phyloP scores from a whole-genome alignment of 2,329 filamentous ascomycete genomes.

The Trichoderma aggressivum region DNA sequence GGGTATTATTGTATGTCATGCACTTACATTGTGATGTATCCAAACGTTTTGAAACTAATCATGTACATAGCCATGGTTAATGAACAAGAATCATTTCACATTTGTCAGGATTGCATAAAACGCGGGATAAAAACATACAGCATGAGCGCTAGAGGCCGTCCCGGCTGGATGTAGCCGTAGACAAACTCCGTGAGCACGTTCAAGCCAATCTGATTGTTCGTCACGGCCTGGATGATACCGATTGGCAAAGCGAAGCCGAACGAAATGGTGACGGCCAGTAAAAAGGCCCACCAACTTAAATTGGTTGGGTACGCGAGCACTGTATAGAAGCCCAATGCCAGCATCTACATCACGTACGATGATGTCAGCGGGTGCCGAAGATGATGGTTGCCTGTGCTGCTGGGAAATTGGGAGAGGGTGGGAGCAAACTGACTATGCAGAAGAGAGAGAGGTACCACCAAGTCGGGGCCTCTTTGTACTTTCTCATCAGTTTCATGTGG shows the following conservation, averaged over 20 bases:
- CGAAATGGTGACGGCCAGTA: constrained; percentile 63
- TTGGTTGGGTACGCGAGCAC: constrained; percentile 63
- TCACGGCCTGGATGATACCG: constrained; percentile 66
- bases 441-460: constrained; percentile 64
- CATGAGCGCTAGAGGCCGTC: constrained; percentile 69
- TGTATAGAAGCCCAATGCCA: constrained; percentile 52
- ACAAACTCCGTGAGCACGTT: constrained; percentile 75
- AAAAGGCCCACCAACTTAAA: constrained; percentile 68
- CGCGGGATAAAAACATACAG: constrained; percentile 43
- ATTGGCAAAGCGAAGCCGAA: constrained; percentile 63
- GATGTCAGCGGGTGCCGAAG: constrained; percentile 5
- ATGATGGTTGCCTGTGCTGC: constrained; percentile 1
- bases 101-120: neutral
- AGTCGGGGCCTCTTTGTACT: constrained; percentile 59
- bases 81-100: neutral
- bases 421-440: constrained; percentile 42
- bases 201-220: constrained; percentile 67
- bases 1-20: neutral
- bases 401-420: neutral
- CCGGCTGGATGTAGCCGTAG: constrained; percentile 72
- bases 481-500: constrained; percentile 62
- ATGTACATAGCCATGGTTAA: neutral
- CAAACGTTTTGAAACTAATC: constrained; percentile 58
- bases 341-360: constrained; percentile 40
- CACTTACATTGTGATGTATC: constrained; percentile 55